Conservation (phyloP, 169 alveolate species). For the Cryptosporidium muris region DNA sequence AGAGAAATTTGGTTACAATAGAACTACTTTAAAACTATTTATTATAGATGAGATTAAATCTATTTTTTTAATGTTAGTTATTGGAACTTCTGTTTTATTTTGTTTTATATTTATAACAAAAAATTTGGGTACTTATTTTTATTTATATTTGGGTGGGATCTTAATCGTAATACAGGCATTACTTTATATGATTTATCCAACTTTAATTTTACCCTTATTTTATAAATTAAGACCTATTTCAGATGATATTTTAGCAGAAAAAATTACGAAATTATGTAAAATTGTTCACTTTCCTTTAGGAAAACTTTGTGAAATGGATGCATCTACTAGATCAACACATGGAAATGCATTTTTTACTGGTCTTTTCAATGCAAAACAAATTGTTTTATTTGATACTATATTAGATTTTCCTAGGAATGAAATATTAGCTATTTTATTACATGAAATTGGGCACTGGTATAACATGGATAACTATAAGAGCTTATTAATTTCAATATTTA, state of each 20-base stretch:
- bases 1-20: constrained; percentile 51
- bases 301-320: constrained; percentile 56
- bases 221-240: constrained; percentile 55
- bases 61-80: neutral
- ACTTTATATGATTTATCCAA: constrained; percentile 19
- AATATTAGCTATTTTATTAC: constrained; percentile 44
- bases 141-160: constrained; percentile 16
- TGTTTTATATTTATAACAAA: constrained; percentile 32
- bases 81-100: constrained; percentile 15
- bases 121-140: constrained; percentile 56
- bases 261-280: constrained; percentile 18
- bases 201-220: constrained; percentile 33
- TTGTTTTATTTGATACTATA: constrained; percentile 44
- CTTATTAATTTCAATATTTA: constrained; percentile 24
- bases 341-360: constrained; percentile 70
- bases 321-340: constrained; percentile 47
- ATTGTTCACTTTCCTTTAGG: constrained; percentile 35
- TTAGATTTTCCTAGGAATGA: constrained; percentile 61
- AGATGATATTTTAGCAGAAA: constrained; percentile 13
- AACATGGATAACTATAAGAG: constrained; percentile 47
- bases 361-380: constrained; percentile 15
- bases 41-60: constrained; percentile 40
- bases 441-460: constrained; percentile 66
- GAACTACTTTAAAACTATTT: constrained; percentile 15
- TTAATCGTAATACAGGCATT: constrained; percentile 5